Evolutionary conservation across 2,329 filamentous ascomycete species (phyloP).

Genomic region (Sphaceloma murrayae): DNA sequence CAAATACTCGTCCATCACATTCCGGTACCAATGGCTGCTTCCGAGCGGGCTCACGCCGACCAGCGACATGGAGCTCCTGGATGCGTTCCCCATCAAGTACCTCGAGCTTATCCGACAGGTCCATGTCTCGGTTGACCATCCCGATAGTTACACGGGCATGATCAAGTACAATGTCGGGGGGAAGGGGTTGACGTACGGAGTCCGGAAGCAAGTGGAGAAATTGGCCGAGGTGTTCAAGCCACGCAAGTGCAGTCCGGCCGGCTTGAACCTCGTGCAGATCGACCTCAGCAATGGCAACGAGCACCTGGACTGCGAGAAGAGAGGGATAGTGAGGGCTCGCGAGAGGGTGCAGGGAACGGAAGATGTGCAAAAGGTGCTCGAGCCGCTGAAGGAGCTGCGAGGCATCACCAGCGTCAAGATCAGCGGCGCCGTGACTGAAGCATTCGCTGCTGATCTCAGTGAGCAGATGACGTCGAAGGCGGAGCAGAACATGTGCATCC

Average conservation of each 20-base stretch:
- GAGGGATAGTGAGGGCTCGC: conserved; percentile 22
- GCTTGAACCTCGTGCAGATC: conserved; percentile 17
- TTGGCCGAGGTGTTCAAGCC: conserved; percentile 32
- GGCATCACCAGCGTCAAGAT: conserved; percentile 31
- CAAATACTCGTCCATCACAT: conserved; percentile 35
- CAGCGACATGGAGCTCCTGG: conserved; percentile 33
- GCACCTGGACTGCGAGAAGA: conserved; percentile 25
- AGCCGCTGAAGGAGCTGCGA: conserved; percentile 33
- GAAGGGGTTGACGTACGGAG: conserved; percentile 35
- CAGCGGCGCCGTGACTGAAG: conserved; percentile 32
- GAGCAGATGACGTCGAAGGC: conserved; percentile 25
- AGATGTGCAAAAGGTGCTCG: conserved; percentile 34
- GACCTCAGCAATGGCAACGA: conserved; percentile 24
- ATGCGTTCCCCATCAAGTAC: conserved; percentile 35
- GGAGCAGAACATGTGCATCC: conserved; percentile 19
- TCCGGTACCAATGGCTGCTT: conserved; percentile 37
- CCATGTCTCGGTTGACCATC: conserved; percentile 38
- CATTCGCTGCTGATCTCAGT: conserved; percentile 29
- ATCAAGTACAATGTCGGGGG: conserved; percentile 44
- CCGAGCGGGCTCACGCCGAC: conserved; percentile 34
- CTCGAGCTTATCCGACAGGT: conserved; percentile 34
- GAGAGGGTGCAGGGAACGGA: conserved; percentile 27
- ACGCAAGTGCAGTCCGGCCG: conserved; percentile 24
- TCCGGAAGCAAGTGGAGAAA: conserved; percentile 33
- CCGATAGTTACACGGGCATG: conserved; percentile 43